Conservation (phyloP, 208 protist species). For the Wallacemonas sp. region DNA sequence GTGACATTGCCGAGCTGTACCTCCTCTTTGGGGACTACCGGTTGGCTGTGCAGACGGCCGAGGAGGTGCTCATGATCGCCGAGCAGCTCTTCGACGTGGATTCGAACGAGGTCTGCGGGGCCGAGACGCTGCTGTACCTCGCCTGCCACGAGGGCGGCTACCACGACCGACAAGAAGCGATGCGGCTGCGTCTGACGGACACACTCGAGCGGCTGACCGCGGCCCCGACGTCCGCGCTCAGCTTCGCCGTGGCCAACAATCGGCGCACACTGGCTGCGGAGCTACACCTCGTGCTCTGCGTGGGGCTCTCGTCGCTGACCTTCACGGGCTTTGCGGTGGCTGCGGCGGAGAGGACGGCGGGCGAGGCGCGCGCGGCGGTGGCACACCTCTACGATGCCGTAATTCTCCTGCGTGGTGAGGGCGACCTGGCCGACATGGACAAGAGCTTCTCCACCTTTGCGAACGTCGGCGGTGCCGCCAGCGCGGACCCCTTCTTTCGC, state of each 20-base stretch:
- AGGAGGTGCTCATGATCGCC: slow-evolving; percentile 51
- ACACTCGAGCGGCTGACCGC: slow-evolving; percentile 24
- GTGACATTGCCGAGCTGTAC: slow-evolving; percentile 48
- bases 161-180: slow-evolving; percentile 19
- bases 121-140: slow-evolving; percentile 33
- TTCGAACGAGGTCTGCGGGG: slow-evolving; percentile 38
- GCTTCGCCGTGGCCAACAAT: neutral
- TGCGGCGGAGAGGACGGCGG: neutral
- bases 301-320: slow-evolving; percentile 9
- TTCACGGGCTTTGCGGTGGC: slow-evolving; percentile 1
- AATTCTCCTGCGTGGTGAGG: slow-evolving; percentile 37
- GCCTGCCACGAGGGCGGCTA: slow-evolving; percentile 26
- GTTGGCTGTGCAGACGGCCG: slow-evolving; percentile 37
- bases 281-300: slow-evolving; percentile 44
- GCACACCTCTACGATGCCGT: slow-evolving; percentile 37
- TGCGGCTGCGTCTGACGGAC: slow-evolving; percentile 7
- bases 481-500: slow-evolving; percentile 15
- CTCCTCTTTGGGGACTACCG: slow-evolving; percentile 53
- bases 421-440: slow-evolving; percentile 47
- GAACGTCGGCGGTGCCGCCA: slow-evolving; percentile 12
- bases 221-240: slow-evolving; percentile 4
- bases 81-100: slow-evolving; percentile 38
- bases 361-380: slow-evolving; percentile 13
- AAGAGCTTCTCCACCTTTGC: slow-evolving; percentile 38
- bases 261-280: slow-evolving; percentile 35